Conservation (phyloP, 805 yeast genomes). For the Metschnikowia reukaufii region DNA sequence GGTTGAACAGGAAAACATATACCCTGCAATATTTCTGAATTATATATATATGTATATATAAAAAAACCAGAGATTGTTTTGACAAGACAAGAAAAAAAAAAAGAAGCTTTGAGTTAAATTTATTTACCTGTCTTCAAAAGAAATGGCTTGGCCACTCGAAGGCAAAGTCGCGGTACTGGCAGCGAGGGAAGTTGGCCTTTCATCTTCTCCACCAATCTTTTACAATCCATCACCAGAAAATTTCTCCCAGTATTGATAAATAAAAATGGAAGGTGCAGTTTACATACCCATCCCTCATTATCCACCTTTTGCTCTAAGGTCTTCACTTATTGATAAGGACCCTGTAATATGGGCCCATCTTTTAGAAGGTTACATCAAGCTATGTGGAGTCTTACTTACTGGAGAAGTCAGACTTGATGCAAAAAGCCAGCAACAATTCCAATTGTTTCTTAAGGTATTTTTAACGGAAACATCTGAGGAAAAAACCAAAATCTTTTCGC, state of each 20-base stretch:
- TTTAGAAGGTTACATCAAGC: constrained; percentile 58
- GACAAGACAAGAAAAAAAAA: not conserved
- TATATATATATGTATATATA: too few species aligned
- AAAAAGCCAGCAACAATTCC: constrained; percentile 58
- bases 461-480: constrained; percentile 64
- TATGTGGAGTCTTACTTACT: constrained; percentile 49
- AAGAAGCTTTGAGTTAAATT: not conserved
- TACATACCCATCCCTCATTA: constrained; percentile 63
- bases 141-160: too few species aligned
- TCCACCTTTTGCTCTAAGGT: constrained; percentile 73
- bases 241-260: too few species aligned
- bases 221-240: too few species aligned
- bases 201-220: too few species aligned
- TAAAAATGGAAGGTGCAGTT: constrained; percentile 12
- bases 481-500: constrained; percentile 56
- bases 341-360: constrained; percentile 82
- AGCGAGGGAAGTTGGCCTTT: not conserved
- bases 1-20: too few species aligned
- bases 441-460: constrained; percentile 55
- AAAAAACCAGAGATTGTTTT: too few species aligned
- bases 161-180: constrained; percentile 6
- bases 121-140: too few species aligned
- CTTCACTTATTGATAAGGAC: constrained; percentile 76
- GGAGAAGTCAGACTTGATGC: constrained; percentile 44
- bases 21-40: too few species aligned